Conservation (phyloP, 2,329 filamentous ascomycete species). For the Colletotrichum sp. region DNA sequence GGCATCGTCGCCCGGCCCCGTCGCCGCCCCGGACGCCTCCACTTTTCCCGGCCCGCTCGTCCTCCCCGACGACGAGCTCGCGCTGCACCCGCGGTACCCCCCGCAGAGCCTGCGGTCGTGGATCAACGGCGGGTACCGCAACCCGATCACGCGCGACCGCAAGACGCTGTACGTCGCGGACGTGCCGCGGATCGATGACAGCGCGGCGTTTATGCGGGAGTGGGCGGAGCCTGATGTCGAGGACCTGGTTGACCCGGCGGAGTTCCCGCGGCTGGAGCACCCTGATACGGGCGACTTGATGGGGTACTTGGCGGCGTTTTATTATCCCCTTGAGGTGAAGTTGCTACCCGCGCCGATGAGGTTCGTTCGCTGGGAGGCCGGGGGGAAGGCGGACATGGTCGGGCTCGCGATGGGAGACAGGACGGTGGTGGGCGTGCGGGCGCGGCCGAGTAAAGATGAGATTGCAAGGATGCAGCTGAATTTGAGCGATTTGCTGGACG, state of each 20-base stretch:
- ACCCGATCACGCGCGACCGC: constrained; percentile 48
- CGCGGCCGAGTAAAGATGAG: constrained; percentile 51
- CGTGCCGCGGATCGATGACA: constrained; percentile 44
- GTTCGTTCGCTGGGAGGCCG: constrained; percentile 54
- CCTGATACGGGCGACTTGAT: constrained; percentile 34
- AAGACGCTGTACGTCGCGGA: constrained; percentile 60
- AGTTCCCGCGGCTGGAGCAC: constrained; percentile 17
- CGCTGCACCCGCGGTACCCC: constrained; percentile 53
- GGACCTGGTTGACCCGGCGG: not conserved
- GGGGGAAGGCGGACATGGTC: constrained; percentile 33
- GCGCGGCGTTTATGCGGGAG: constrained; percentile 38
- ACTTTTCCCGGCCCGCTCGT: constrained; percentile 65
- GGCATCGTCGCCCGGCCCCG: not conserved
- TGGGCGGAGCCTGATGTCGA: constrained; percentile 43
- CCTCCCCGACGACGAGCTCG: constrained; percentile 64
- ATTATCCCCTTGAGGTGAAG: constrained; percentile 58
- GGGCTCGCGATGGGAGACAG: constrained; percentile 46
- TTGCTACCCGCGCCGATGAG: constrained; percentile 40
- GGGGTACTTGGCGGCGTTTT: constrained; percentile 50
- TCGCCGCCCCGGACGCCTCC: constrained; percentile 23
- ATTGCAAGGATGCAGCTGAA: constrained; percentile 59
- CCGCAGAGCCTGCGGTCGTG: constrained; percentile 60
- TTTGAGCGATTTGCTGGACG: constrained; percentile 66
- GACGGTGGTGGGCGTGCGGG: constrained; percentile 56
- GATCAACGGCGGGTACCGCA: constrained; percentile 49